Conservation (phyloP, 2,329 filamentous ascomycete genomes). For the Didymellaceae sp. region DNA sequence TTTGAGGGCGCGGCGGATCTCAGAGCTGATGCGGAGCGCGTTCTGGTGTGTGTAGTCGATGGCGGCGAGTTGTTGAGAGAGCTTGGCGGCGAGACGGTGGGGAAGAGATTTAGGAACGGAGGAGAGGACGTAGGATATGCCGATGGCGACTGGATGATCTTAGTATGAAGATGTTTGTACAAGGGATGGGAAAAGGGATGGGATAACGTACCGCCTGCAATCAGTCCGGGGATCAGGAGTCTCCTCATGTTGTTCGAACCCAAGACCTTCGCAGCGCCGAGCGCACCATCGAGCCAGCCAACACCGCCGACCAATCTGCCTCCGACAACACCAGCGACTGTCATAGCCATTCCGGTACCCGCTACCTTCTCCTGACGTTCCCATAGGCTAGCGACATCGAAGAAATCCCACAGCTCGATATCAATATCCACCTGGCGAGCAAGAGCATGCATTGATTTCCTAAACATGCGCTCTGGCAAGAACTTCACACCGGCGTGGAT, state of each 20-base stretch:
- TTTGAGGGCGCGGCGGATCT: constrained; percentile 87
- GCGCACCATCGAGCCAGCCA: constrained; percentile 86
- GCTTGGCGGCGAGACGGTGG: constrained; percentile 81
- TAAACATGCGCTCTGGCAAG: constrained; percentile 93
- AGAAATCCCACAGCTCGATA: constrained; percentile 90
- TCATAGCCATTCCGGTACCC: constrained; percentile 92
- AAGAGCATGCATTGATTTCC: constrained; percentile 77
- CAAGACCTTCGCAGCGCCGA: constrained; percentile 80
- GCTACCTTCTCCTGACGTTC: constrained; percentile 94
- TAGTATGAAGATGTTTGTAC: not conserved
- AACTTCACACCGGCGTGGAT: constrained; percentile 82
- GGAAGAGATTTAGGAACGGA: constrained; percentile 91
- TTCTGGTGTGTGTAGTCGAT: constrained; percentile 95
- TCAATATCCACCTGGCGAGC: constrained; percentile 86
- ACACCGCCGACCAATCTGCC: constrained; percentile 81
- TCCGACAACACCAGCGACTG: constrained; percentile 84
- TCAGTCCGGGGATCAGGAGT: constrained; percentile 79
- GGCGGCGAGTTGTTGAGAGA: constrained; percentile 77
- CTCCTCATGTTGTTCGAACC: constrained; percentile 81
- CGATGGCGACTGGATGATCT: constrained; percentile 67
- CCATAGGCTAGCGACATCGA: constrained; percentile 82
- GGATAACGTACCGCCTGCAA: constrained; percentile 79
- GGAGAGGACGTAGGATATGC: constrained; percentile 79
- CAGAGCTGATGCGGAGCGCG: constrained; percentile 79
- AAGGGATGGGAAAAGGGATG: not conserved